Evolutionary conservation across 768 basidiomycete species (phyloP).

Genomic region (Rubroboletus pulcherrimus): DNA sequence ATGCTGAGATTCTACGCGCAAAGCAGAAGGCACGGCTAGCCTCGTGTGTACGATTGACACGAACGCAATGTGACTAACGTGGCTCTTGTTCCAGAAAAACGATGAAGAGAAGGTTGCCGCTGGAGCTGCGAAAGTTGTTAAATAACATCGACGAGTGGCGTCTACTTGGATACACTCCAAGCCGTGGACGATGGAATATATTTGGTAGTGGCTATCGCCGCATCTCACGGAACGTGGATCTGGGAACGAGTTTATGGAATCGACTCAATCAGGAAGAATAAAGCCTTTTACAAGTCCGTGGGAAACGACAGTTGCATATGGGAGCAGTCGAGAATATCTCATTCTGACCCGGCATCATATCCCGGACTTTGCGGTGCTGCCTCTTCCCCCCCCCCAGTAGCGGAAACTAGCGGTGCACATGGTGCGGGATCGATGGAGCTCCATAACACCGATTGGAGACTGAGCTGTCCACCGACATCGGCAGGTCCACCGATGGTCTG

Average conservation of each 20-base stretch:
- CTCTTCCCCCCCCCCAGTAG: neutral
- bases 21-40: constrained; percentile 66
- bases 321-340: constrained; percentile 10
- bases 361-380: constrained; percentile 29
- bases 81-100: constrained; percentile 42
- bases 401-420: constrained; percentile 23
- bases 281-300: neutral
- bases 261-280: constrained; percentile 16
- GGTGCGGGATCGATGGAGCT: constrained; percentile 13
- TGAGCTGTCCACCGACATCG: neutral
- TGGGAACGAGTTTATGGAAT: constrained; percentile 2
- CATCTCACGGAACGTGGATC: constrained; percentile 23
- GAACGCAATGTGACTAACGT: constrained; percentile 3
- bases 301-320: constrained; percentile 8
- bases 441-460: constrained; percentile 4
- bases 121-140: constrained; percentile 19
- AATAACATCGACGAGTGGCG: constrained; percentile 36
- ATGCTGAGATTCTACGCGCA: constrained; percentile 68
- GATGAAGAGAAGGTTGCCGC: constrained; percentile 45
- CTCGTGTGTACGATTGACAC: constrained; percentile 5
- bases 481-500: neutral
- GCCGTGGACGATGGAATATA: constrained; percentile 5
- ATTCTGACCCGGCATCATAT: constrained; percentile 9
- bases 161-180: too few species aligned
- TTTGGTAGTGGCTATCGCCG: constrained; percentile 23